These are phyloP conservation scores for Ensete glaucum DNA, from an alignment of 176 grass and related monocot genomes.

Conservation along the genomic window DNA sequence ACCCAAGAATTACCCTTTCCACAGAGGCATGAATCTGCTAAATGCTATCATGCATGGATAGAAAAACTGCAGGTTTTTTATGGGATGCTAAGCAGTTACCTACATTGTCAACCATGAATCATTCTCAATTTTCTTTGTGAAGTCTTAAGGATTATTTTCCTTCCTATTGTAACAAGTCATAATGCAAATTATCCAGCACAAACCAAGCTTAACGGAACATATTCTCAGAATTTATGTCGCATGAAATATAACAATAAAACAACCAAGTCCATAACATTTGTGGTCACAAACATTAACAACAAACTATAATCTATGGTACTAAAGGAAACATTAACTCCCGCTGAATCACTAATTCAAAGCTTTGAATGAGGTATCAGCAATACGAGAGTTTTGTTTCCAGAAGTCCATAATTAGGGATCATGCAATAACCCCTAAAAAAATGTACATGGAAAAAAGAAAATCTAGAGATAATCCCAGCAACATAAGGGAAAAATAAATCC, in stretches of 20 bases:
- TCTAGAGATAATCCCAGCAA: neutral
- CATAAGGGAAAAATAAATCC: neutral
- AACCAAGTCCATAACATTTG: neutral
- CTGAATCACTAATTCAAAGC: neutral
- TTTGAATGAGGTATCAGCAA: too few species aligned
- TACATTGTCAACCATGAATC: neutral
- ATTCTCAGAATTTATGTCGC: too few species aligned
- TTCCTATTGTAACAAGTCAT: too few species aligned
- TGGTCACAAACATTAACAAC: neutral
- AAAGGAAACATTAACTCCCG: neutral
- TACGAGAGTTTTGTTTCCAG: neutral
- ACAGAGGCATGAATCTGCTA: neutral
- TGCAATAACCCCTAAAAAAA: neutral
- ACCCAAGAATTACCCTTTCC: conserved; percentile 21
- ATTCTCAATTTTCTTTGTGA: neutral
- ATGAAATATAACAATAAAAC: too few species aligned
- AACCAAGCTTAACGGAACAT: too few species aligned
- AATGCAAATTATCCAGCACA: too few species aligned
- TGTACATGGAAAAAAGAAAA: neutral
- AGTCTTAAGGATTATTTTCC: too few species aligned
- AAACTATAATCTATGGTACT: too few species aligned
- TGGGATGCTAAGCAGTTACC: too few species aligned
- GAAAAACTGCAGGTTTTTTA: too few species aligned
- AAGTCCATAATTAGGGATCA: neutral
- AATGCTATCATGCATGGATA: neutral